Percentiles rank a stretch among this genome's conserved stretches.
These are phyloP conservation scores for Nakaseomyces nivariensis DNA, from an alignment of 1,139 yeast species.

Conservation along the genomic window DNA sequence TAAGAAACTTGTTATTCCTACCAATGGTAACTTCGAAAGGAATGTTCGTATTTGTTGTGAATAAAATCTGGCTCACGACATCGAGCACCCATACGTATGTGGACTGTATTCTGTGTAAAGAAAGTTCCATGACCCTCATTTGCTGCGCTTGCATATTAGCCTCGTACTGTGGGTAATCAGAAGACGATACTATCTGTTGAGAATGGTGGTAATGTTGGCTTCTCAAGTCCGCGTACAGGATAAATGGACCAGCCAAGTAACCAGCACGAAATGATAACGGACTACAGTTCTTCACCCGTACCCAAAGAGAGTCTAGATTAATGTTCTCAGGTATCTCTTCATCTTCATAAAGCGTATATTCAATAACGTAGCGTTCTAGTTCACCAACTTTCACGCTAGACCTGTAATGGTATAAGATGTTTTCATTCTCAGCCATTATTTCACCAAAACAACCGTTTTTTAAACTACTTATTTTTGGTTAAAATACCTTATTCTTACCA, in stretches of 20 bases:
- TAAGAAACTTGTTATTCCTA: conserved; percentile 37
- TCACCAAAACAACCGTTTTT: background rate
- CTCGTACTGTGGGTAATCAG: conserved; percentile 66
- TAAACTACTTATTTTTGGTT: no score
- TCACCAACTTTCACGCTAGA: conserved; percentile 46
- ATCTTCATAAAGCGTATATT: conserved; percentile 33
- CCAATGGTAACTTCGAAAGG: conserved; percentile 62
- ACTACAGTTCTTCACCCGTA: conserved; percentile 67
- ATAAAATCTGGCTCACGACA: conserved; percentile 69
- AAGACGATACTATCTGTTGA: conserved; percentile 49
- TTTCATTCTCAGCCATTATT: conserved; percentile 3
- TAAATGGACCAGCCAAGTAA: conserved; percentile 77
- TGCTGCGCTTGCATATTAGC: conserved; percentile 66
- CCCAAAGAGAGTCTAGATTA: conserved; percentile 36
- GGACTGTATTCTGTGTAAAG: conserved; percentile 35
- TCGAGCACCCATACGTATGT: conserved; percentile 71
- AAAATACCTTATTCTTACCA: background rate
- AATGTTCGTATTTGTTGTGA: conserved; percentile 58
- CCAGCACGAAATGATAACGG: conserved; percentile 76
- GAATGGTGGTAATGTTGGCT: conserved; percentile 53
- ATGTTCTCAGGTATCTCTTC: conserved; percentile 16
- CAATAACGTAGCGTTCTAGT: conserved; percentile 38
- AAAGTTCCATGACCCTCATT: conserved; percentile 43
- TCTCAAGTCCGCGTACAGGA: conserved; percentile 70
- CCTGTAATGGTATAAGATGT: conserved; percentile 32